A percentile compares a stretch with the other conserved stretches of the same genome.
Conservation (phyloP, 2,329 filamentous ascomycete species). For the Colletotrichum shisoi region DNA sequence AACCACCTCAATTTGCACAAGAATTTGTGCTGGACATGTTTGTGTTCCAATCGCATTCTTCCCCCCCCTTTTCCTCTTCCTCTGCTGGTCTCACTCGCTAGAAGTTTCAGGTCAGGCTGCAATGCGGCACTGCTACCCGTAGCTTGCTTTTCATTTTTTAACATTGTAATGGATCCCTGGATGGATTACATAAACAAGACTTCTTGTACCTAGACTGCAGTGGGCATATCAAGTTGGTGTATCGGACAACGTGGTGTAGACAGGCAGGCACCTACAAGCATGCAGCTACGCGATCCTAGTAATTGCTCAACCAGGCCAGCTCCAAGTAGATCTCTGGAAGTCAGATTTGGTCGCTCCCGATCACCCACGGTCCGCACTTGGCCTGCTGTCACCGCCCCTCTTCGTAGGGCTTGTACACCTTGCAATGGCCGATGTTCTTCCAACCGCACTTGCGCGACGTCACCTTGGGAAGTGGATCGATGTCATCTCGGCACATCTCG, state of each 20-base stretch:
- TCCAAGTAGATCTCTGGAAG: conserved; percentile 19
- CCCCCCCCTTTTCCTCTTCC: background rate
- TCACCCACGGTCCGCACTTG: conserved; percentile 3
- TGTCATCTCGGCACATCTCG: background rate
- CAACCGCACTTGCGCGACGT: conserved; percentile 14
- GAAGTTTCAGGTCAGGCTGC: background rate
- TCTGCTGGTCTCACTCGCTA: background rate
- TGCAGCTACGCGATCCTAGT: background rate
- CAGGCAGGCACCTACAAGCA: background rate
- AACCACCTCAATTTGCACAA: background rate
- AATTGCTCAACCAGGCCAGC: background rate
- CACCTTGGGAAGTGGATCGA: background rate
- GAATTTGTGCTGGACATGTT: background rate
- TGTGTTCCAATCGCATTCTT: background rate
- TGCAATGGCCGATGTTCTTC: background rate
- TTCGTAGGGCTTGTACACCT: background rate
- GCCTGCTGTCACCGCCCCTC: background rate
- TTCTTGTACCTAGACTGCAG: background rate
- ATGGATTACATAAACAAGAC: background rate
- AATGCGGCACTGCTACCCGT: background rate
- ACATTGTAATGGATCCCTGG: background rate
- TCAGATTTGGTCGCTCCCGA: conserved; percentile 4
- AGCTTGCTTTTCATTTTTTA: conserved; percentile 5
- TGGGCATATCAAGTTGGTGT: background rate
- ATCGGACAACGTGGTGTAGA: background rate